These are phyloP conservation scores for Thymus quinquecostatus DNA, from an alignment of 257 asterid species.

Conservation along the genomic window DNA sequence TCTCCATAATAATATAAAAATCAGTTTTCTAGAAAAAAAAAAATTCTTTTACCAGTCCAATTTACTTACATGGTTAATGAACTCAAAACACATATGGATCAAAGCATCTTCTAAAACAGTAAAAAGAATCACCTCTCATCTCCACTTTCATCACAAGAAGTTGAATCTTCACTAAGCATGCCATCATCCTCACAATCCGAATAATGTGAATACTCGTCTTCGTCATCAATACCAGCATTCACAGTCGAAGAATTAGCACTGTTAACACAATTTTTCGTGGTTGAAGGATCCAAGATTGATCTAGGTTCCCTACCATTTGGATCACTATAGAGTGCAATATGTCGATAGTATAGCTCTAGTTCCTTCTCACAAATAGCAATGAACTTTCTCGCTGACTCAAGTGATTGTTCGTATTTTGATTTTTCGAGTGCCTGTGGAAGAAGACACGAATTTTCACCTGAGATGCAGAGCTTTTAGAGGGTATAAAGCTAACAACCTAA, in stretches of 20 bases:
- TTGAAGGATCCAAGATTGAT: conserved; percentile 50
- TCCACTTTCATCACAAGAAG: conserved; percentile 36
- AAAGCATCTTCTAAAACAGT: not conserved
- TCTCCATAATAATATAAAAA: too few species aligned
- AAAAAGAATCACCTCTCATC: conserved; percentile 16
- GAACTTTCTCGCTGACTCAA: conserved; percentile 82
- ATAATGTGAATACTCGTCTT: conserved; percentile 26
- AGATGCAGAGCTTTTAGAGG: not conserved
- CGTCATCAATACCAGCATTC: conserved; percentile 29
- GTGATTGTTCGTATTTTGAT: conserved; percentile 88
- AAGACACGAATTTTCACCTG: not conserved
- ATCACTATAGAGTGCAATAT: conserved; percentile 80
- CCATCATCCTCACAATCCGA: conserved; percentile 37
- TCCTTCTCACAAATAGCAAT: conserved; percentile 90
- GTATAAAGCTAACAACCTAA: not conserved
- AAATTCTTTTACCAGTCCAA: not conserved
- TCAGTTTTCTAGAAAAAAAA: too few species aligned
- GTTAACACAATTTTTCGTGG: conserved; percentile 12
- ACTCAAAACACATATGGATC: not conserved
- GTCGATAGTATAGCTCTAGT: conserved; percentile 85
- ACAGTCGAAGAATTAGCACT: conserved; percentile 18
- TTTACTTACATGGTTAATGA: not conserved
- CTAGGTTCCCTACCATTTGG: conserved; percentile 67
- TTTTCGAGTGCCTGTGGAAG: conserved; percentile 79
- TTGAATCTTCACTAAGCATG: conserved; percentile 29